These are phyloP conservation scores for Allium sativum DNA, from an alignment of 106 monocot species.

Conservation along the genomic window DNA sequence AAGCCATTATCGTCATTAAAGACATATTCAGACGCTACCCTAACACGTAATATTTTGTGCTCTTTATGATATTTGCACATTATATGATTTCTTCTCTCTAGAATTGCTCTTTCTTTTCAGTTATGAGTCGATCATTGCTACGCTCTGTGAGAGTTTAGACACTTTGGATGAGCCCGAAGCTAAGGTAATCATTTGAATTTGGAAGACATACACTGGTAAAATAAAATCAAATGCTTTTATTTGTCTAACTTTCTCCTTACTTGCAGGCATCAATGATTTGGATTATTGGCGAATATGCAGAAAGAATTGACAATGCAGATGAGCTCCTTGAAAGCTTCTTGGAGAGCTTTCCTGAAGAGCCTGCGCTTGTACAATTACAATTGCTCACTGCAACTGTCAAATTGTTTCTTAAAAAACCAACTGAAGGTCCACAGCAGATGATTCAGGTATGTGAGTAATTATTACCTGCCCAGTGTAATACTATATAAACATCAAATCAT, in stretches of 20 bases:
- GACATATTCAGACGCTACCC: slow-evolving; percentile 99
- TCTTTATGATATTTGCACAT: neutral
- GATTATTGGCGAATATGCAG: slow-evolving; percentile 99
- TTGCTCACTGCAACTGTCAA: slow-evolving; percentile 96
- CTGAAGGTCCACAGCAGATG: slow-evolving; percentile 99
- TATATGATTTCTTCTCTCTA: neutral
- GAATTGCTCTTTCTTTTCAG: slow-evolving; percentile 25
- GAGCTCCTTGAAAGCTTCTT: slow-evolving; percentile 98
- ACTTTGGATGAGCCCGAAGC: slow-evolving; percentile 99
- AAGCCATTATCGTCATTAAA: slow-evolving; percentile 98
- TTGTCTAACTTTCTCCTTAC: neutral
- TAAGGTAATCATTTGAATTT: slow-evolving; percentile 38
- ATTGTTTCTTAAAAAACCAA: slow-evolving; percentile 98
- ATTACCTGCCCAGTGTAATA: no score
- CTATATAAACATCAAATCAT: no score
- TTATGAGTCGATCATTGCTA: slow-evolving; percentile 98
- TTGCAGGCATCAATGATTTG: slow-evolving; percentile 97
- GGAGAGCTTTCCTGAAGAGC: slow-evolving; percentile 95
- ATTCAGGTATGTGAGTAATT: slow-evolving; percentile 56
- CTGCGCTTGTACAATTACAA: slow-evolving; percentile 87
- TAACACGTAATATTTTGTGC: slow-evolving; percentile 62
- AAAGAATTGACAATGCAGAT: slow-evolving; percentile 99
- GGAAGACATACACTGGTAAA: no score
- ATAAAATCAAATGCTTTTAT: no score
- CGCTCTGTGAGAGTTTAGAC: slow-evolving; percentile 96